phyloP scores from a whole-genome alignment of 257 asterid species.

The Solanum microdontum region DNA sequence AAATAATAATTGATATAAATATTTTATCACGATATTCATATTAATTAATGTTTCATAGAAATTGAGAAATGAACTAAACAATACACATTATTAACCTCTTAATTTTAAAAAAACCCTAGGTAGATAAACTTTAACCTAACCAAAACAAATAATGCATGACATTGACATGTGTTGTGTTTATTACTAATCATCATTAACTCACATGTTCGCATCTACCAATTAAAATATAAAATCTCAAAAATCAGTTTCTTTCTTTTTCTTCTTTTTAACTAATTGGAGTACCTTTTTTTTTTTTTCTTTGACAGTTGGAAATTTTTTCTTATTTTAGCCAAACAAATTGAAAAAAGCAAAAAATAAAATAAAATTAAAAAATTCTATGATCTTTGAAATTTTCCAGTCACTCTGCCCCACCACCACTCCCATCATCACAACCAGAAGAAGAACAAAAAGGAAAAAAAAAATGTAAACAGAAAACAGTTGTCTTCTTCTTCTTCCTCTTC shows the following conservation, averaged over 20 bases:
- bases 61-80: background rate
- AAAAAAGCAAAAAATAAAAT: background rate
- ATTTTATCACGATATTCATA: background rate
- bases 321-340: background rate
- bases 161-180: background rate
- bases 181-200: background rate
- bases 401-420: background rate
- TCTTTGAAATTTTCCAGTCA: background rate
- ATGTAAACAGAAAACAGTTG: slow-evolving; percentile 13
- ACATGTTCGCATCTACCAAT: background rate
- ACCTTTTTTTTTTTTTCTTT: background rate
- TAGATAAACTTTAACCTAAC: background rate
- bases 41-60: background rate
- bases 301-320: background rate
- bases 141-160: background rate
- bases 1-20: background rate
- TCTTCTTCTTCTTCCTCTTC: slow-evolving; percentile 5
- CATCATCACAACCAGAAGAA: background rate
- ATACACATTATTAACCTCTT: background rate
- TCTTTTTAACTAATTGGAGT: background rate
- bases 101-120: background rate
- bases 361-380: background rate
- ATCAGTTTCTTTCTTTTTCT: too few species aligned
- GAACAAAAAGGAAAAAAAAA: background rate
- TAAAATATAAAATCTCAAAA: background rate